phyloP scores from a whole-genome alignment of 331 rosid genomes.

The Acacia pycnantha region DNA sequence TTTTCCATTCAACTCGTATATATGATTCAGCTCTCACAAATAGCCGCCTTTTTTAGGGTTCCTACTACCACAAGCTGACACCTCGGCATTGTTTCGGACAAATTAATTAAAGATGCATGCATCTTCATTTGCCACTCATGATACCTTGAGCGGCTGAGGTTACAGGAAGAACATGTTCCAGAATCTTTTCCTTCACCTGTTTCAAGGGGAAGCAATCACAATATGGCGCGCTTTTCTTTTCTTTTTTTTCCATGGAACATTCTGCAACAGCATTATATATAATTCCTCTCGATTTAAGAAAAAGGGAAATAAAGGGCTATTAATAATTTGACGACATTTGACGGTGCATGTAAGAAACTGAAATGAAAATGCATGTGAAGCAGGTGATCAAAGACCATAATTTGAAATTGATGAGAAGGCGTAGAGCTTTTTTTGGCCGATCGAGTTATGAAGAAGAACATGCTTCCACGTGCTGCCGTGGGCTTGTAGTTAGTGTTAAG shows the following conservation, averaged over 20 bases:
- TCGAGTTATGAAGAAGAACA: constrained; percentile 21
- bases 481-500: constrained; percentile 2
- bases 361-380: not conserved
- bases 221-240: too few species aligned
- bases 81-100: constrained; percentile 32
- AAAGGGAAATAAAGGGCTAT: not conserved
- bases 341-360: not conserved
- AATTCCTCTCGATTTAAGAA: not conserved
- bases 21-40: constrained; percentile 15
- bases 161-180: not conserved
- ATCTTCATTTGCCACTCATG: constrained; percentile 16
- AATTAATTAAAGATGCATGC: constrained; percentile 41
- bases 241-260: not conserved
- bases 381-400: not conserved
- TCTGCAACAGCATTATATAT: not conserved
- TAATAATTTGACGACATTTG: not conserved
- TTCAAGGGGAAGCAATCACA: constrained; percentile 9
- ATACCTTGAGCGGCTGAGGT: not conserved
- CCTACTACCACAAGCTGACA: not conserved
- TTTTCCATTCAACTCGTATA: constrained; percentile 6
- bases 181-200: constrained; percentile 17
- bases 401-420: not conserved
- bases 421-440: not conserved
- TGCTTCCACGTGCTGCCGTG: constrained; percentile 31
- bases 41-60: not conserved